Evolutionary conservation across 176 grass and related monocot species (phyloP).

Genomic region (Zizania latifolia): DNA sequence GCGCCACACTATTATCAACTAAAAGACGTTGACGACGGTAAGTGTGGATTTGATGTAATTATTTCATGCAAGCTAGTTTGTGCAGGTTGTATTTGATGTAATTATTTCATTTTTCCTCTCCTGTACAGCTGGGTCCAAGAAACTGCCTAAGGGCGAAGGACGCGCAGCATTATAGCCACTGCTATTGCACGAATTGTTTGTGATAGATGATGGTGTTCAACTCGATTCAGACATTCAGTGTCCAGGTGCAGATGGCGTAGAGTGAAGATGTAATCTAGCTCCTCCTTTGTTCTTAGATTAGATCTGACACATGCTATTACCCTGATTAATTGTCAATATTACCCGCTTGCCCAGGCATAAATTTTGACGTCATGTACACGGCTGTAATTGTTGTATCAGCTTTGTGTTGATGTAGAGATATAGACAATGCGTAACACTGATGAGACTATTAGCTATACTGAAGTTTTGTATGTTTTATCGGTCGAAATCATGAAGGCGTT

Average conservation of each 20-base stretch:
- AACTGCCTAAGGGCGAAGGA: conserved; percentile 66
- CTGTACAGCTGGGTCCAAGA: conserved; percentile 63
- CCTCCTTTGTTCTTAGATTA: neutral
- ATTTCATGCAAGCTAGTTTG: neutral
- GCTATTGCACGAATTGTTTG: neutral
- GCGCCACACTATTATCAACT: conserved; percentile 93
- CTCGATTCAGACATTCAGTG: neutral
- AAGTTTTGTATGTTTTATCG: neutral
- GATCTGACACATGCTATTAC: neutral
- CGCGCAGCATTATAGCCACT: conserved; percentile 46
- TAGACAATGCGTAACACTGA: neutral
- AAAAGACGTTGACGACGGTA: conserved; percentile 91
- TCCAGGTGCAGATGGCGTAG: neutral
- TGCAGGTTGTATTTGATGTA: neutral
- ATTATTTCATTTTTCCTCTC: neutral
- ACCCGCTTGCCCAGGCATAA: neutral
- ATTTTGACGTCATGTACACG: neutral
- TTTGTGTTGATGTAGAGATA: neutral
- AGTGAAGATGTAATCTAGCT: conserved; percentile 22
- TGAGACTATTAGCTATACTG: neutral
- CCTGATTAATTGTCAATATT: neutral
- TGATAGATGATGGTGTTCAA: neutral
- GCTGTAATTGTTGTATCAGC: neutral
- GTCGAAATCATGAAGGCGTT: no score
- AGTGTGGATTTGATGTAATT: conserved; percentile 5